Evolutionary conservation across 495 filamentous ascomycete species (phyloP).

Genomic region (Hypoxylon fuscum): DNA sequence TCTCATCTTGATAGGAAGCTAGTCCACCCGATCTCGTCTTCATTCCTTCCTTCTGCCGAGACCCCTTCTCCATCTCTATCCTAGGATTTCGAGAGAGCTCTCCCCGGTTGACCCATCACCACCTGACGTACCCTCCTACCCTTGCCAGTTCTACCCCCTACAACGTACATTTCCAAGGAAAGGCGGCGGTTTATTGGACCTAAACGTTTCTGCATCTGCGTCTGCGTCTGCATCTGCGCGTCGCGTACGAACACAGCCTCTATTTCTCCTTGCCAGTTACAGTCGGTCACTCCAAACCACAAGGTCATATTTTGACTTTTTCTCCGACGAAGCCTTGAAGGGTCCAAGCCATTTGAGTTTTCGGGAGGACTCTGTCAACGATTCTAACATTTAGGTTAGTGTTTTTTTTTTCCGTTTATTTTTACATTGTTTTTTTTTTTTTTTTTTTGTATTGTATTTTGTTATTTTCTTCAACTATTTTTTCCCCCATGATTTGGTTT

Average conservation of each 20-base stretch:
- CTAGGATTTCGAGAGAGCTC: conserved; percentile 24
- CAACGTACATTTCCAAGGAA: conserved; percentile 8
- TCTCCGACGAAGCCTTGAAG: conserved; percentile 17
- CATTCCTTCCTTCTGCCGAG: conserved; percentile 23
- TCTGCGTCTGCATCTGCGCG: too few relatives aligned
- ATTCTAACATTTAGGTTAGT: conserved; percentile 16
- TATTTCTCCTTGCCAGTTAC: conserved; percentile 4
- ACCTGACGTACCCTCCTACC: conserved; percentile 29
- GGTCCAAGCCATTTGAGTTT: conserved; percentile 11
- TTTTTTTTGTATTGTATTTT: too few relatives aligned
- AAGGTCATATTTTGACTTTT: conserved; percentile 10
- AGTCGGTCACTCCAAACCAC: conserved; percentile 1
- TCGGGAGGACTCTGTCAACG: conserved; percentile 26
- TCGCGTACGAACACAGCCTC: conserved; percentile 38
- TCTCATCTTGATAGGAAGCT: too few relatives aligned
- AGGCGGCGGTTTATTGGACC: conserved; percentile 30
- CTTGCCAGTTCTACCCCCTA: conserved; percentile 24
- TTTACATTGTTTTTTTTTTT: too few relatives aligned
- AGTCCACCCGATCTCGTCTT: too few relatives aligned
- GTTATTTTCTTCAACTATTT: too few relatives aligned
- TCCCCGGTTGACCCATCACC: conserved; percentile 37
- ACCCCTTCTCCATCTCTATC: conserved; percentile 9
- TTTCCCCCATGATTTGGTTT: too few relatives aligned
- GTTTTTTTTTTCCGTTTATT: conserved; percentile 23
- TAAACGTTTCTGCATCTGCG: too few relatives aligned